Evolutionary conservation across 2,329 filamentous ascomycete genomes (phyloP), one percentile per base, ranked within the genome.

Genomic region (Arthrobotrys megalospora): DNA sequence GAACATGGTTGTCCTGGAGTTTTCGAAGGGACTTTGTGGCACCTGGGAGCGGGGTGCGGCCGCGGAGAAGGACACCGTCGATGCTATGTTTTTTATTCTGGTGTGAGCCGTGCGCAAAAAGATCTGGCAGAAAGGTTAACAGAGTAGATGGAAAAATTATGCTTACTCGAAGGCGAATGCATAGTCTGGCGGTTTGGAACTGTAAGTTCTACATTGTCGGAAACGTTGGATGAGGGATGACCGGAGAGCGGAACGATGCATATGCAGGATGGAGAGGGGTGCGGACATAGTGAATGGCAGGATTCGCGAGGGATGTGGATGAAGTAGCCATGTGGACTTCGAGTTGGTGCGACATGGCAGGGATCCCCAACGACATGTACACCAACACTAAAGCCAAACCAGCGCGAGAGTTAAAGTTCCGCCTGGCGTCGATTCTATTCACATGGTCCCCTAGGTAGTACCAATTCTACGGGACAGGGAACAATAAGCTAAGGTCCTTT

Each of bases 61-160:
- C 92, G 82, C 94, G 93, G 36, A 98, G 88, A 19, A 99, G 89
- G n/a, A 99, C 96, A 70, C 96, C 96, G 84, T 99, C 96, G 83
- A 99, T 97, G 84, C 90, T 92, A 80, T 12, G 10, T 43, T 60
- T 43, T 60, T 43, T 2, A 63, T 34, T 38, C 28, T 10, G 32
- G 32, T 12, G 41, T 28, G 34, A 66, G 36, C 81, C n/a, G n/a
- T n/a, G 87, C 88, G 64, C 11, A n/a, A 16, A 16, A 68, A 41
- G 19, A 2, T 43, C 36, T 28, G 24, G 24, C 24, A 5, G 24
- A 28, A 28, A 28, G 24, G 2, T 28, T 28, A 28, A 28, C n/a
- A n/a, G n/a, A n/a, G n/a, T n/a, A n/a, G n/a, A n/a, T n/a, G 47
- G 34, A 41, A 12, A 11, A 14, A 10, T 38, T 28, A 8, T 52